phyloP scores from a whole-genome alignment of 164 flowering plant genomes.

The Stephania cephalantha region DNA sequence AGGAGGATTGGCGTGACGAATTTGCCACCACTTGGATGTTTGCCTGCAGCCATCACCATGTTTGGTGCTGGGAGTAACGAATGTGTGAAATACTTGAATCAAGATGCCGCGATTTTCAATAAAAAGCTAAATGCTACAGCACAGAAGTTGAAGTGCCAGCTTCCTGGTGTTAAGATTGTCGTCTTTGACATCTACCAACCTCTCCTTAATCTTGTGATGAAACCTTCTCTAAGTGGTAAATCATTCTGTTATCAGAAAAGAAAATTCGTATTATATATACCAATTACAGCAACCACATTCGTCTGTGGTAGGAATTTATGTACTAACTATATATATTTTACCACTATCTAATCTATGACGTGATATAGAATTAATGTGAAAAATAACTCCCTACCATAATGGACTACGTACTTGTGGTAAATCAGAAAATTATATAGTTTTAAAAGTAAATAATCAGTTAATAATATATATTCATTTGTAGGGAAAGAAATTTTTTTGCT shows the following conservation, averaged over 20 bases:
- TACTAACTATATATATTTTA: not conserved
- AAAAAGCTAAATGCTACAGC: conserved; percentile 57
- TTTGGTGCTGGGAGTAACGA: conserved; percentile 60
- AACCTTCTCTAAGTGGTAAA: conserved; percentile 58
- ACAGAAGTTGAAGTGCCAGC: conserved; percentile 27
- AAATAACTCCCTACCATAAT: too few species aligned
- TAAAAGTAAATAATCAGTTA: too few species aligned
- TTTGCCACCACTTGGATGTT: conserved; percentile 80
- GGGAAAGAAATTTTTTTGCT: too few species aligned
- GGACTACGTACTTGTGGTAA: too few species aligned
- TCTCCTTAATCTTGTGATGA: conserved; percentile 54
- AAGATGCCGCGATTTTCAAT: conserved; percentile 62
- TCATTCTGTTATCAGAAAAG: not conserved
- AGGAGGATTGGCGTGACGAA: conserved; percentile 78
- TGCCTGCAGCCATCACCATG: conserved; percentile 85
- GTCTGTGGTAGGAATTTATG: too few species aligned
- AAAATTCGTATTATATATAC: not conserved
- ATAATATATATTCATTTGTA: too few species aligned
- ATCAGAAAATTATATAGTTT: too few species aligned
- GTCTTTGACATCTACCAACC: conserved; percentile 81
- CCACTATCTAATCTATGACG: not conserved
- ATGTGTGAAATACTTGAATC: conserved; percentile 58
- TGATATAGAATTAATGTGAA: not conserved
- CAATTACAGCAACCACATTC: not conserved
- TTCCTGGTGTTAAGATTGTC: conserved; percentile 60